phyloP scores from a whole-genome alignment of 1,284 basidiomycete genomes.

The Moesziomyces parantarcticus region DNA sequence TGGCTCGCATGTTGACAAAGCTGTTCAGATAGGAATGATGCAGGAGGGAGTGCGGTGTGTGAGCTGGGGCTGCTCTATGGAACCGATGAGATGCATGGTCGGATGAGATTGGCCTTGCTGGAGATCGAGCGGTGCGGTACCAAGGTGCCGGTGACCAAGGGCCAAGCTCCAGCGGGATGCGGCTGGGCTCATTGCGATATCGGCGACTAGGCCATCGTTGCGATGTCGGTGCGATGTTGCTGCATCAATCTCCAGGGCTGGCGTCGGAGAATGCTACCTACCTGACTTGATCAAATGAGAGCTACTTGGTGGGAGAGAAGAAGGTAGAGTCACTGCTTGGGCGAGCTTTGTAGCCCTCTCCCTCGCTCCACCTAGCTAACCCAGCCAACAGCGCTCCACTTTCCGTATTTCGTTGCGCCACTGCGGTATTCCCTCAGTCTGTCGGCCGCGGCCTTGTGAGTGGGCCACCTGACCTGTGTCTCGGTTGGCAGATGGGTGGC shows the following conservation, averaged over 20 bases:
- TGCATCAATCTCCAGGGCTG: conserved; percentile 11
- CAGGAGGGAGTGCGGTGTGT: conserved; percentile 24
- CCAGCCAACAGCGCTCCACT: not conserved
- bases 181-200: not conserved
- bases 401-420: conserved; percentile 1
- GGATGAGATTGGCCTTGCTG: conserved; percentile 6
- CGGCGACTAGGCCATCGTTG: conserved; percentile 6
- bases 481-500: conserved; percentile 1
- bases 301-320: conserved; percentile 50
- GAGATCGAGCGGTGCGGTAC: not conserved
- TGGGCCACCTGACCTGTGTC: conserved; percentile 16
- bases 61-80: not conserved
- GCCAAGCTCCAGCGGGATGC: not conserved
- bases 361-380: not conserved
- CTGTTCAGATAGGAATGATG: conserved; percentile 13
- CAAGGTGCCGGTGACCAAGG: not conserved
- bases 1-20: conserved; percentile 63
- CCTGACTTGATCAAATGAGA: conserved; percentile 54
- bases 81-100: not conserved
- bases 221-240: conserved; percentile 3
- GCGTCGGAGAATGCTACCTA: conserved; percentile 25
- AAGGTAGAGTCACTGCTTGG: conserved; percentile 7
- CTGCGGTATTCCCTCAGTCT: conserved; percentile 29
- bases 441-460: not conserved
- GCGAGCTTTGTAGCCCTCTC: conserved; percentile 46